phyloP scores from a whole-genome alignment of 2,329 filamentous ascomycete genomes.

The Chaetomium sp. region DNA sequence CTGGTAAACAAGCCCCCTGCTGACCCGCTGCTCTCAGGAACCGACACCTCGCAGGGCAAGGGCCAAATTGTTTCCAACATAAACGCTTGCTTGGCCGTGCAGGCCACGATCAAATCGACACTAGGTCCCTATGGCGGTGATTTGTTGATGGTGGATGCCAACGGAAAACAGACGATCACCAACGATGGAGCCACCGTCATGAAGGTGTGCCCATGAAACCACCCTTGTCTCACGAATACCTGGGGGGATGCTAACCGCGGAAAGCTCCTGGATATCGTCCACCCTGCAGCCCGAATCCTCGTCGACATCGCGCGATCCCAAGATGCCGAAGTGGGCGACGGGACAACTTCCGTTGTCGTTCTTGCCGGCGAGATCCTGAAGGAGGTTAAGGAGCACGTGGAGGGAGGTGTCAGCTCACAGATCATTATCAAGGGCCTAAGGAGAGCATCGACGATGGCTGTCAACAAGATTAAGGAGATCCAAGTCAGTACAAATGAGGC shows the following conservation, averaged over 20 bases:
- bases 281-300: slow-evolving; percentile 93
- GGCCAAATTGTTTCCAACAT: slow-evolving; percentile 97
- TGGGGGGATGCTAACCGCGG: slow-evolving; percentile 6
- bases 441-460: slow-evolving; percentile 79
- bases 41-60: slow-evolving; percentile 94
- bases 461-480: slow-evolving; percentile 99
- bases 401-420: slow-evolving; percentile 94
- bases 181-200: slow-evolving; percentile 99
- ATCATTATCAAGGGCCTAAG: slow-evolving; percentile 94
- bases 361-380: slow-evolving; percentile 96
- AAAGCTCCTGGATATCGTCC: slow-evolving; percentile 93
- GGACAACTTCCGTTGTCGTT: slow-evolving; percentile 95
- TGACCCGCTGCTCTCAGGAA: slow-evolving; percentile 46
- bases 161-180: slow-evolving; percentile 94
- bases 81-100: slow-evolving; percentile 93
- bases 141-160: slow-evolving; percentile 88
- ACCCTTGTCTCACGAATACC: not conserved
- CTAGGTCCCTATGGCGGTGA: slow-evolving; percentile 96
- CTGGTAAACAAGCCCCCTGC: slow-evolving; percentile 6
- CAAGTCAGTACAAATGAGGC: slow-evolving; percentile 76
- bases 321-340: slow-evolving; percentile 97
- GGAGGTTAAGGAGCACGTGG: slow-evolving; percentile 91
- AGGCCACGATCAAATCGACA: slow-evolving; percentile 91
- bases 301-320: slow-evolving; percentile 98
- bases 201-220: slow-evolving; percentile 58